These are phyloP conservation scores for Gryganskiella cystojenkinii DNA, from an alignment of 192 early-diverging fungal species.

Conservation along the genomic window DNA sequence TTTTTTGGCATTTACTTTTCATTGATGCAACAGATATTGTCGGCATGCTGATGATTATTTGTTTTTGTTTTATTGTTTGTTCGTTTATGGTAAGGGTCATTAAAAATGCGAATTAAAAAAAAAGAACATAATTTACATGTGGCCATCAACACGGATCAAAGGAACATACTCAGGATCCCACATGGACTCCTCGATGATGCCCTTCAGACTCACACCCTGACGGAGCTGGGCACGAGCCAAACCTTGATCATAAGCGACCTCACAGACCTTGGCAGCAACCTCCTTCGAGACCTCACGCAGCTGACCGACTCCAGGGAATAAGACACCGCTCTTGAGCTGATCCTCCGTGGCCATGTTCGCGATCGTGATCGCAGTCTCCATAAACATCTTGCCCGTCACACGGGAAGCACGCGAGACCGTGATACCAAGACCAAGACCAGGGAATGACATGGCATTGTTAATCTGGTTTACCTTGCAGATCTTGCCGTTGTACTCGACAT, in stretches of 20 bases:
- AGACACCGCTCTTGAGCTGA: conserved; percentile 59
- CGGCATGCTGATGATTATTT: too few species aligned
- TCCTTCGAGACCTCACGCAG: conserved; percentile 59
- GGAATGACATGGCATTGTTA: conserved; percentile 67
- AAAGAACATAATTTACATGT: conserved; percentile 12
- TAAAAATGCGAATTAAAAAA: not conserved
- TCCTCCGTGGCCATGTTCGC: conserved; percentile 61
- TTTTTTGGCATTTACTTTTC: too few species aligned
- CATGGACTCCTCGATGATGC: conserved; percentile 63
- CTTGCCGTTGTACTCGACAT: conserved; percentile 60
- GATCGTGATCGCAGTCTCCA: conserved; percentile 64
- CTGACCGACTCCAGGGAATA: conserved; percentile 62
- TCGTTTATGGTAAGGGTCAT: too few species aligned
- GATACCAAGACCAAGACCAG: conserved; percentile 65
- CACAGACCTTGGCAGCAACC: conserved; percentile 60
- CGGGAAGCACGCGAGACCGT: conserved; percentile 59
- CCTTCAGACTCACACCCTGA: conserved; percentile 56
- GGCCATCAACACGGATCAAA: conserved; percentile 41
- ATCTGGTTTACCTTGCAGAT: conserved; percentile 59
- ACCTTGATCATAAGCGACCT: conserved; percentile 63
- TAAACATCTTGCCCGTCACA: conserved; percentile 64
- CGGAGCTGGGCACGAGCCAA: conserved; percentile 56
- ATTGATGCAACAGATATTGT: too few species aligned
- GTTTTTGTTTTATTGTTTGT: too few species aligned
- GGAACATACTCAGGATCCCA: conserved; percentile 65